A percentile compares a stretch with the other conserved stretches of the same genome.
These are phyloP conservation scores for Leptomonas pyrrhocoris DNA, from an alignment of 208 protist genomes.

Conservation along the genomic window DNA sequence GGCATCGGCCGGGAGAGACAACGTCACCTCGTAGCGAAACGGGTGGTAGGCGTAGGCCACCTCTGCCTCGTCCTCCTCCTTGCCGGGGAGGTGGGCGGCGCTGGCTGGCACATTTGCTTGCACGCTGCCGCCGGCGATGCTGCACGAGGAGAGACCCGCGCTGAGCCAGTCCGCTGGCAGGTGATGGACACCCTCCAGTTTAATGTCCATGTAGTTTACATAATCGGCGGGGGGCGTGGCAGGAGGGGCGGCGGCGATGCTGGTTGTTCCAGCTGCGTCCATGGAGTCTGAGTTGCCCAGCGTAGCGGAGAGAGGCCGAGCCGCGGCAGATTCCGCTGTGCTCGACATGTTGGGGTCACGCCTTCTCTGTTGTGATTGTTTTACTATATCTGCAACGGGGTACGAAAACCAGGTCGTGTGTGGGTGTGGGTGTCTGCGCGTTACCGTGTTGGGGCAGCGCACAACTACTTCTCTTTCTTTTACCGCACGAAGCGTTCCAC, in stretches of 20 bases:
- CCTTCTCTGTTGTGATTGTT: not conserved
- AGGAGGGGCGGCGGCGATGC: not conserved
- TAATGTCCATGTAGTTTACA: conserved; percentile 84
- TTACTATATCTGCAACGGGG: not conserved
- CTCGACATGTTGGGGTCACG: too few relatives aligned
- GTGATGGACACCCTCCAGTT: conserved; percentile 59
- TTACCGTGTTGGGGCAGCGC: too few relatives aligned
- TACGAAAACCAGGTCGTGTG: not conserved
- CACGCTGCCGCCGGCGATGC: not conserved
- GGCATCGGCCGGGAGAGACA: conserved; percentile 6
- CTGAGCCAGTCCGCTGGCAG: conserved; percentile 68
- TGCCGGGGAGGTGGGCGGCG: not conserved
- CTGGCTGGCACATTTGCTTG: not conserved
- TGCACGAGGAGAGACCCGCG: conserved; percentile 15
- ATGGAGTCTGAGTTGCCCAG: not conserved
- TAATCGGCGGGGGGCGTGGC: conserved; percentile 8
- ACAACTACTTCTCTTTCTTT: too few relatives aligned
- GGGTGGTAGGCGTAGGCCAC: conserved; percentile 53
- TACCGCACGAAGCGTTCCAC: too few relatives aligned
- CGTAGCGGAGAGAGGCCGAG: not conserved
- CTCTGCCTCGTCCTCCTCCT: conserved; percentile 21
- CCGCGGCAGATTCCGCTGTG: too few relatives aligned
- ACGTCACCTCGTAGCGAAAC: conserved; percentile 60
- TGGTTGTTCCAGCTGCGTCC: not conserved
- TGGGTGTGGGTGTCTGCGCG: not conserved